Percentiles rank a stretch among this genome's conserved stretches.
phyloP scores from a whole-genome alignment of 192 early-diverging fungal species.

The Linnemannia exigua region DNA sequence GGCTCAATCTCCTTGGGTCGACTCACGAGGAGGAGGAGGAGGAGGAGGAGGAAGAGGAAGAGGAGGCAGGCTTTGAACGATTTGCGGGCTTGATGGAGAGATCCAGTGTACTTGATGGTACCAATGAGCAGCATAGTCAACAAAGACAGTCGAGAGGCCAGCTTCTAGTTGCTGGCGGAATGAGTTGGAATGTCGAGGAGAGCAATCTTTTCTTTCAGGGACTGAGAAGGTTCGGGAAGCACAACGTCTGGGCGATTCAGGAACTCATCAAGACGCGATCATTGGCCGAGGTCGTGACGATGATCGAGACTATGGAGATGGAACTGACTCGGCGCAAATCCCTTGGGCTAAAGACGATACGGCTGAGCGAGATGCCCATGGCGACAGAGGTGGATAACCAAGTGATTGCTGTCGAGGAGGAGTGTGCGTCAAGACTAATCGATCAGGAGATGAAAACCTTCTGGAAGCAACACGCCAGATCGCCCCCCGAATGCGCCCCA shows the following conservation, averaged over 20 bases:
- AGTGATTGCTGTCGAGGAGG: slow-evolving; percentile 23
- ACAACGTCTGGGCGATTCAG: slow-evolving; percentile 49
- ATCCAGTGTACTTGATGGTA: neutral
- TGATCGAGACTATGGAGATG: slow-evolving; percentile 42
- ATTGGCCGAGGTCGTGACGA: slow-evolving; percentile 42
- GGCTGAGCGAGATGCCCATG: slow-evolving; percentile 43
- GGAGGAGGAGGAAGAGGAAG: no score
- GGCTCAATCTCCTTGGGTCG: slow-evolving; percentile 17
- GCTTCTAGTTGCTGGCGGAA: slow-evolving; percentile 30
- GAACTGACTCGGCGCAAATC: slow-evolving; percentile 21
- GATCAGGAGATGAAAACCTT: slow-evolving; percentile 2
- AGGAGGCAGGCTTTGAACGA: neutral
- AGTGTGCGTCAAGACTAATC: slow-evolving; percentile 9
- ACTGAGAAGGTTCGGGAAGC: slow-evolving; percentile 42
- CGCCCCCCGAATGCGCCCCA: neutral
- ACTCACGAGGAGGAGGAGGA: neutral
- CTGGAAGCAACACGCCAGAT: slow-evolving; percentile 1
- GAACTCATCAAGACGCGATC: slow-evolving; percentile 38
- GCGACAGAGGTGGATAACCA: slow-evolving; percentile 31
- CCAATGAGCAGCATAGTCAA: neutral
- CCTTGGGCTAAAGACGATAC: neutral
- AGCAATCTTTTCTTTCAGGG: slow-evolving; percentile 40
- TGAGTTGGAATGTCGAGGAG: slow-evolving; percentile 34
- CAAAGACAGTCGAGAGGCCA: neutral
- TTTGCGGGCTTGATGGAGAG: neutral